Evolutionary conservation across 2,329 filamentous ascomycete genomes (phyloP).

Genomic region (Talaromyces sp.): DNA sequence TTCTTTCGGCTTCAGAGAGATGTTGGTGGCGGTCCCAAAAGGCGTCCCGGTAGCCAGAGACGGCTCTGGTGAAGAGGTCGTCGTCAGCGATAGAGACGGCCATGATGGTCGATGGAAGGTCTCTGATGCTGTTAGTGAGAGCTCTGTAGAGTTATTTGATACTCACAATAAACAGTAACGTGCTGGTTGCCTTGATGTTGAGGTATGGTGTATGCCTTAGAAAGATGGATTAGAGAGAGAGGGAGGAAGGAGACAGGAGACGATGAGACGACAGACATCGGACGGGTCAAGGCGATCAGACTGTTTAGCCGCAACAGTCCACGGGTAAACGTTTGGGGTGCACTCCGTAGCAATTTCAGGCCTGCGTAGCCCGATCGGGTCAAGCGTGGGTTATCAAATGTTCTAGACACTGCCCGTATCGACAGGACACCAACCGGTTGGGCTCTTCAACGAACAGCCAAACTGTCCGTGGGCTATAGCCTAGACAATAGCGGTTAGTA

Average conservation of each 20-base stretch:
- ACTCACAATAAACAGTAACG: neutral
- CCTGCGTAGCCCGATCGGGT: neutral
- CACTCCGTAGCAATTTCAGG: neutral
- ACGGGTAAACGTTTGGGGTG: neutral
- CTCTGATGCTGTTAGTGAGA: neutral
- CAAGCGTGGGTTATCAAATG: conserved; percentile 2
- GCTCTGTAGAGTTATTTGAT: neutral
- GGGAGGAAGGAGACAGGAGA: neutral
- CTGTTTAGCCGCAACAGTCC: neutral
- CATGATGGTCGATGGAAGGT: conserved; percentile 26
- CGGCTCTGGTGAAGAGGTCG: conserved; percentile 40
- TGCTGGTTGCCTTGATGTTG: neutral
- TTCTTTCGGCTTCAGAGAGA: conserved; percentile 40
- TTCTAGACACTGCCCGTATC: neutral
- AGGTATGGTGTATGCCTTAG: neutral
- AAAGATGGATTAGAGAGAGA: neutral
- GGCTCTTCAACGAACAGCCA: neutral
- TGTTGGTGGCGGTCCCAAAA: conserved; percentile 43
- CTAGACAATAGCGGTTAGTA: neutral
- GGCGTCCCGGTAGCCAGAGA: conserved; percentile 40
- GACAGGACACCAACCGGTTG: neutral
- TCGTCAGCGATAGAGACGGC: conserved; percentile 37
- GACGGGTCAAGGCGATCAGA: neutral
- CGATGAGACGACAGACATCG: neutral
- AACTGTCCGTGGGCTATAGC: neutral